Evolutionary conservation across 2,329 filamentous ascomycete genomes (phyloP).

Genomic region (Colletotrichum paranaense): DNA sequence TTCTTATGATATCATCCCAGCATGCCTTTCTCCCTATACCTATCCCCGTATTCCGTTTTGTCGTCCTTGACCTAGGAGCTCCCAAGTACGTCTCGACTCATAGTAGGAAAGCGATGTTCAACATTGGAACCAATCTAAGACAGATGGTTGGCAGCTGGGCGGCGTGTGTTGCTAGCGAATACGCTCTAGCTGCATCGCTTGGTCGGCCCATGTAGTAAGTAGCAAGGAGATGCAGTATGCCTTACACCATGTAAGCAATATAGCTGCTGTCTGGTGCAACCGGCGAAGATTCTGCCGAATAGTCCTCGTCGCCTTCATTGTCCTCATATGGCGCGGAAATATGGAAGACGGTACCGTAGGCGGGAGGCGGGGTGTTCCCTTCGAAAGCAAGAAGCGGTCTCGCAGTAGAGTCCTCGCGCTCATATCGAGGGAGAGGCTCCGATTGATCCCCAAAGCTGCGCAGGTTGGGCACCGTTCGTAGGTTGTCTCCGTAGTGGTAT

Average conservation of each 20-base stretch:
- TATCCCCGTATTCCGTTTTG: neutral
- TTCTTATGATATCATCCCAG: neutral
- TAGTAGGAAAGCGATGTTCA: no score
- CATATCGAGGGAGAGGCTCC: neutral
- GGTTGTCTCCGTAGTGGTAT: neutral
- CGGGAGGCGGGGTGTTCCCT: no score
- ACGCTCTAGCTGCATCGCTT: neutral
- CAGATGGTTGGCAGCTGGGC: no score
- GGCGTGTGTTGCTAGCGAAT: neutral
- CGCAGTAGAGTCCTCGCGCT: neutral
- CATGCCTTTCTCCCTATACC: neutral
- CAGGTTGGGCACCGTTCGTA: neutral
- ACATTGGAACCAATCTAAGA: no score
- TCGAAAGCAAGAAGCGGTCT: neutral
- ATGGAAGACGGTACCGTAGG: neutral
- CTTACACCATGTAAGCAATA: neutral
- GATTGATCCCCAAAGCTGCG: neutral
- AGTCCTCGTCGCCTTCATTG: neutral
- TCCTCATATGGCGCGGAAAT: neutral
- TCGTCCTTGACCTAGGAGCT: neutral
- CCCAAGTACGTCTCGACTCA: neutral
- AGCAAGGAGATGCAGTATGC: neutral
- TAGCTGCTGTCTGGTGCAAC: neutral
- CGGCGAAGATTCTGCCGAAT: neutral
- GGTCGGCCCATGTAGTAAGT: neutral